Evolutionary conservation across 2,329 filamentous ascomycete genomes (phyloP), one percentile per base, ranked within the genome.

Genomic region (Aspergillus ochraceoroseus): DNA sequence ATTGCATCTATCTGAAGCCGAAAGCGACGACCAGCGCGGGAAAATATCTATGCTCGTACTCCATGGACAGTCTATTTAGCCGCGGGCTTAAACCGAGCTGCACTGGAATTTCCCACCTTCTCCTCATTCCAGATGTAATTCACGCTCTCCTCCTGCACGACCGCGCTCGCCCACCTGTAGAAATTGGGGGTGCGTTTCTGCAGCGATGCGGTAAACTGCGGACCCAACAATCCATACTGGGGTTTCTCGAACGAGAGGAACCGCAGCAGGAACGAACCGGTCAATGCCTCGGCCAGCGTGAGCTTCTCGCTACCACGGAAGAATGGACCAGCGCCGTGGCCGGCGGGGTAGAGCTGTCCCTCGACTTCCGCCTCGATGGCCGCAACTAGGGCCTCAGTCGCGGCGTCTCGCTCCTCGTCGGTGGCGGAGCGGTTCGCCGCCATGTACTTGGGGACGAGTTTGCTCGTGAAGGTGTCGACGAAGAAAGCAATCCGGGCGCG

Each of bases 401-500:
- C 57, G 2, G 65, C 65, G 1, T 74, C 69, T 4, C 71, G 68
- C 32, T 80, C 79, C 4, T 66, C 72, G 1, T 72, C 63, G 11
- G 60, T 57, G 32, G 71, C 66, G 0, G 75, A 67, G 4, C 69
- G 61, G n/a, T 77, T 46, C 8, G 70, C 58, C 44, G 72, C 71
- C 45, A 70, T 67, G 23, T 75, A 62, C 27, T 67, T 58, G 1
- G 66, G 52, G 5, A 74, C 69, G 36, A 81, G 70, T 59, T 87
- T 87, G 56, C 64, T 72, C 51, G 75, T 70, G 70, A 75, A 88
- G 0, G 83, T 74, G 52, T 88, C 84, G 30, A 78, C 76, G 57
- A 92, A 89, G 64, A 86, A 85, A 44, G 70, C 72, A 52, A 87
- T 76, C 39, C 76, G 73, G 0, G 85, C 85, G 22, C 86, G 75